phyloP scores from a whole-genome alignment of 352 stramenopile species.

The Pythium pectinolyticum region DNA sequence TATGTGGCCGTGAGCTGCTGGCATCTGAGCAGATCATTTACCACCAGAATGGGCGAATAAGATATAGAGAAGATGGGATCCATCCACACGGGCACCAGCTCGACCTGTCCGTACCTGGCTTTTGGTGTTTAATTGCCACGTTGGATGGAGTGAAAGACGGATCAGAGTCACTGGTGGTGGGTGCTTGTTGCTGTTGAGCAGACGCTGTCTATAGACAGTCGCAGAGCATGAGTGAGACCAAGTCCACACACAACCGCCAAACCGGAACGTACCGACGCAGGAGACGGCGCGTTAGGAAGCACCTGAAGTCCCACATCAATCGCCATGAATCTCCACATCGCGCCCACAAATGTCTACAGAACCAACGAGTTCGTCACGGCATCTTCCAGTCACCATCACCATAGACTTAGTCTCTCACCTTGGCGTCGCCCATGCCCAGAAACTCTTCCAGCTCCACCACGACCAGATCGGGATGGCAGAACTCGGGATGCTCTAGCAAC shows the following conservation, averaged over 20 bases:
- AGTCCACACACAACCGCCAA: neutral
- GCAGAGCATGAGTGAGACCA: no score
- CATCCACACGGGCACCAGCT: no score
- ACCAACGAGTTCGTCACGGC: neutral
- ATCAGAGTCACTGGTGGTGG: no score
- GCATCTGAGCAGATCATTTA: no score
- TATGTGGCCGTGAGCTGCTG: no score
- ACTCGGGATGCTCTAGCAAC: conserved; percentile 69
- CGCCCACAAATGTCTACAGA: conserved; percentile 57
- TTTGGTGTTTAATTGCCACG: no score
- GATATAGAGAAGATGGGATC: no score
- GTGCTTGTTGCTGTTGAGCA: no score
- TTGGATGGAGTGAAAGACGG: no score
- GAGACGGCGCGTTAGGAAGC: conserved; percentile 8
- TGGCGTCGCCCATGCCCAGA: conserved; percentile 30
- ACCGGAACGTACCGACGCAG: neutral
- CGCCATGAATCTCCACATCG: conserved; percentile 75
- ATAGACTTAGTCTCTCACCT: neutral
- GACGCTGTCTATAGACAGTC: no score
- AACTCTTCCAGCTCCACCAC: conserved; percentile 72
- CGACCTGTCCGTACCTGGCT: no score
- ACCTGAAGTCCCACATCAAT: conserved; percentile 53
- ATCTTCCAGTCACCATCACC: neutral
- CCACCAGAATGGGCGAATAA: no score
- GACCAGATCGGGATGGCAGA: conserved; percentile 65